Evolutionary conservation across 192 early-diverging fungal genomes (phyloP), one percentile per base, ranked within the genome.

Genomic region (Gamsiella multidivaricata): DNA sequence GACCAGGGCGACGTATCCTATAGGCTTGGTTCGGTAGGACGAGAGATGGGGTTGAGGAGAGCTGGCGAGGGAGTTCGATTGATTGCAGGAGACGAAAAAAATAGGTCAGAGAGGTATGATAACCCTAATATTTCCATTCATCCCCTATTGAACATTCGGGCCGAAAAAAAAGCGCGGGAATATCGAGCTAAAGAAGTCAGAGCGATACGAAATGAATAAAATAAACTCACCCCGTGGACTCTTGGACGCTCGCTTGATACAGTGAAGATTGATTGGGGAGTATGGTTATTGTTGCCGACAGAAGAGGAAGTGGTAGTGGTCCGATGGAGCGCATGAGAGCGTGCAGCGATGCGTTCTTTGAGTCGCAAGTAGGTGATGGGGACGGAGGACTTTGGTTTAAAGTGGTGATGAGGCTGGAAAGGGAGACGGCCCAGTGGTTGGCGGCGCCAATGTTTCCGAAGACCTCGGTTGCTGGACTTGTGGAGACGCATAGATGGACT

Each of bases 331-430:
- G 54, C 37, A 6, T 54, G 28, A 0, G 59, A 70, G 33, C 69
- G 69, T n/a, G n/a, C n/a, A 29, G 69, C 52, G n/a, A 70, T 56
- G 28, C 59, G 58, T 59, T 70, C 52, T 37, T 70, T 61, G 41
- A 62, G 69, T 1, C 52, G 69, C 34, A 55, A 15, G 25, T 62
- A 62, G 3, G 61, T 52, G 15, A 50, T 5, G 15, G 59, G 51
- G 18, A 62, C 15, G 25, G 42, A 39, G 9, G 22, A 3, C 36
- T 66, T 55, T 17, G 25, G 45, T 8, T 20, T 45, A 46, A 28
- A 22, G 51, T 26, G 49, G 61, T 5, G 46, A 25, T 37, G 3
- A 25, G 8, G 4, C 12, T 49, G 54, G 26, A n/a, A n/a, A n/a
- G n/a, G n/a, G n/a, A n/a, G n/a, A n/a, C n/a, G n/a, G n/a, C n/a